phyloP scores from a whole-genome alignment of 805 yeast species.

The Grigorovia jiainica region DNA sequence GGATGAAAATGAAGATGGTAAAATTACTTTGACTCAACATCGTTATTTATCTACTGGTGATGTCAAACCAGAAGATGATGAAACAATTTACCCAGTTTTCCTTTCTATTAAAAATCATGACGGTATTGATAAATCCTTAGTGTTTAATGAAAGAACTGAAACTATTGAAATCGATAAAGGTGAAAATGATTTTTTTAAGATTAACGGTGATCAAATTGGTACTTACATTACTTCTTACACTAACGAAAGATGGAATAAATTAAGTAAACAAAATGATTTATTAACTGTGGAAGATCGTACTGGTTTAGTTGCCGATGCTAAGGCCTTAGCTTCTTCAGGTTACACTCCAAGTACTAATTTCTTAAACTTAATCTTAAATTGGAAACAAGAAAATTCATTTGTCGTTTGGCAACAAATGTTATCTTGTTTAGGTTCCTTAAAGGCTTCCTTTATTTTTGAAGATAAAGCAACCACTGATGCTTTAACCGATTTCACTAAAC shows the following conservation, averaged over 20 bases:
- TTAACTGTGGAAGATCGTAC: conserved; percentile 71
- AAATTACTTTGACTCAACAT: conserved; percentile 52
- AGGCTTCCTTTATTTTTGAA: conserved; percentile 49
- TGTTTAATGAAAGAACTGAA: conserved; percentile 41
- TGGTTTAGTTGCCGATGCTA: conserved; percentile 73
- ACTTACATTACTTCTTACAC: conserved; percentile 65
- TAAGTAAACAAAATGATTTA: conserved; percentile 47
- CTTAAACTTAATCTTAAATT: conserved; percentile 48
- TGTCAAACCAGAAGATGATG: conserved; percentile 64
- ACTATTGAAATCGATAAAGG: conserved; percentile 34
- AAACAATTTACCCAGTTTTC: conserved; percentile 56
- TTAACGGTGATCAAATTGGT: conserved; percentile 67
- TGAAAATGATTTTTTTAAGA: conserved; percentile 44
- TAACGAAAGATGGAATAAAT: conserved; percentile 55
- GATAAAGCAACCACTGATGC: conserved; percentile 36
- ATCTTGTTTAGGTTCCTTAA: conserved; percentile 38
- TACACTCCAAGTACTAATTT: conserved; percentile 50
- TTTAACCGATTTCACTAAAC: conserved; percentile 41
- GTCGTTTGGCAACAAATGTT: conserved; percentile 61
- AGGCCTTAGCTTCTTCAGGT: conserved; percentile 61
- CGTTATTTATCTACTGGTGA: conserved; percentile 71
- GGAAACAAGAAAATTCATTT: conserved; percentile 50
- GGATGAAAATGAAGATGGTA: conserved; percentile 31
- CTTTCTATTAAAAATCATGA: conserved; percentile 47
- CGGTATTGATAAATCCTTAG: conserved; percentile 53